Evolutionary conservation across 2,329 filamentous ascomycete species (phyloP), one percentile per base, ranked within the genome.

Genomic region (Colletotrichum tropicicola): DNA sequence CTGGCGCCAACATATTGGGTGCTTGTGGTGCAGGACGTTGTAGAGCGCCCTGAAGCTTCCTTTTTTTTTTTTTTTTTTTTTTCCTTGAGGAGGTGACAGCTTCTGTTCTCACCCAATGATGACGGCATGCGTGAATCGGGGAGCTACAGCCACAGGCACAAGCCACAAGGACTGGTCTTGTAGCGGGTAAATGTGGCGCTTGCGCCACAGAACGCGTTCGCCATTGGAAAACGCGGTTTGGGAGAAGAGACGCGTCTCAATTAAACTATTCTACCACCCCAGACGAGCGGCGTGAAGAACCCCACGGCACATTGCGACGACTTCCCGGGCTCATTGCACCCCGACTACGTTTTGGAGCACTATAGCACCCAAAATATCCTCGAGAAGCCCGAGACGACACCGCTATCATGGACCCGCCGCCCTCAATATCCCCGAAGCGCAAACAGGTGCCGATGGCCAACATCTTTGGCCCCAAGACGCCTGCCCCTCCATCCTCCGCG

Each of bases 401-500:
- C 19, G 37, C 43, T 45, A 67, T 21, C 32, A 80, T 81, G 79
- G 78, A 81, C 69, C 57, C 35, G 12, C 62, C 44, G 25, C 62
- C 62, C n/a, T 61, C 57, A 27, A 65, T 67, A 51, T 68, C 60
- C 12, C 67, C 67, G 19, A 67, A 67, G 56, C 59, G 59, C 32
- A 67, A 68, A 53, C 77, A 75, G 60, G 72, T 75, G 32, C 72
- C 74, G 21, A 69, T 73, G 17, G 73, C 78, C 59, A 73, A 77
- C 2, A 78, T 82, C 64, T 82, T 82, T 62, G 76, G 75, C 15
- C 71, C 73, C 49, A 78, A 75, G 65, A 77, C 76, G 17, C 70
- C 74, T 19, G 71, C 72, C 23, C 74, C 77, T 43, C 77, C 73
- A 9, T 81, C 82, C 4, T 89, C 91, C 53, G 85, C 87, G 43